Evolutionary conservation across 78 protist genomes (phyloP).

Genomic region (Dictyostelium capitatum): DNA sequence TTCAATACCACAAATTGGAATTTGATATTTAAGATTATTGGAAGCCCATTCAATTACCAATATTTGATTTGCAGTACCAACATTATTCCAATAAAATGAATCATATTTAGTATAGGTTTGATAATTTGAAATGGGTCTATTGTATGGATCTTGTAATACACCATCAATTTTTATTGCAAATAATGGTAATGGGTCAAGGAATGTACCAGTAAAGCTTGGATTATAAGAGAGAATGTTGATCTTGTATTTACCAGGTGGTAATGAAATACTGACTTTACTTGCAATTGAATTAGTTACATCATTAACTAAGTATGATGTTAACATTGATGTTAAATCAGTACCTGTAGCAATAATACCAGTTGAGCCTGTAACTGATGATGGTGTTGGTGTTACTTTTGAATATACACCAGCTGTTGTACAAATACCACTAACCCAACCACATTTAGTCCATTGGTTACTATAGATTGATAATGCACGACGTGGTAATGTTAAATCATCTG

Average conservation of each 20-base stretch:
- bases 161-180: background rate
- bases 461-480: background rate
- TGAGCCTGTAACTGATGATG: background rate
- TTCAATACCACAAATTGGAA: constrained; percentile 4
- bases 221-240: background rate
- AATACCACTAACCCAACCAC: background rate
- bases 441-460: constrained; percentile 9
- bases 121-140: background rate
- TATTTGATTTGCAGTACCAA: background rate
- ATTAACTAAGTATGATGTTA: background rate
- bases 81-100: background rate
- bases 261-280: background rate
- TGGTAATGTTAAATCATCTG: background rate
- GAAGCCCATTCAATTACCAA: background rate
- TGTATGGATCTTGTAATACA: background rate
- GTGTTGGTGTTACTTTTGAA: background rate
- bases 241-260: background rate
- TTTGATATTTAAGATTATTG: background rate
- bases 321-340: background rate
- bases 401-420: background rate
- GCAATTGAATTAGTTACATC: too few species aligned
- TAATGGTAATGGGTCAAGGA: background rate
- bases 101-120: background rate
- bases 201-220: background rate
- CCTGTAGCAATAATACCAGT: background rate